Conservation (phyloP, 768 basidiomycete genomes). For the Roridomyces roridus region DNA sequence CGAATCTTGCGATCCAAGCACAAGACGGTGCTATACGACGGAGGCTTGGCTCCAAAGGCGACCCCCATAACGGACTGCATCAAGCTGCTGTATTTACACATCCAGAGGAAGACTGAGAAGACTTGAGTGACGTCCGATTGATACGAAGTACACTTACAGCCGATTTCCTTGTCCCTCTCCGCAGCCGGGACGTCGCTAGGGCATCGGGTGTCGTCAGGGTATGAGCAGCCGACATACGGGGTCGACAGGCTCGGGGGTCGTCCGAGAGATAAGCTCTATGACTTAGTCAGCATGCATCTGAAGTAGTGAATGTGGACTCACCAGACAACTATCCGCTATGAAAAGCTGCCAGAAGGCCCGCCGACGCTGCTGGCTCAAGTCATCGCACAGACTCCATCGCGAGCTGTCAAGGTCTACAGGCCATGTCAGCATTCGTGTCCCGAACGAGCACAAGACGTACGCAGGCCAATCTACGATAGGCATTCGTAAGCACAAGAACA, state of each 20-base stretch:
- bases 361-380: no score
- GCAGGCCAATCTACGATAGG: no score
- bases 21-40: no score
- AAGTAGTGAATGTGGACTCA: background rate
- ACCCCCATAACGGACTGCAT: conserved; percentile 56
- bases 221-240: conserved; percentile 60
- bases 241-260: conserved; percentile 61
- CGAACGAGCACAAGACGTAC: no score
- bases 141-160: no score
- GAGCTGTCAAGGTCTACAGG: no score
- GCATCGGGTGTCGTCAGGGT: conserved; percentile 60
- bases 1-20: conserved; percentile 66
- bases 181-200: conserved; percentile 36
- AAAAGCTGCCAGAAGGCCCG: no score
- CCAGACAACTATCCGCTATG: no score
- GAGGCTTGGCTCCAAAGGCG: conserved; percentile 58
- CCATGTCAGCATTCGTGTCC: no score
- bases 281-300: conserved; percentile 36
- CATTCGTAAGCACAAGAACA: no score
- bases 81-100: conserved; percentile 57
- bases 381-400: no score
- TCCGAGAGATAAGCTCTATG: conserved; percentile 66
- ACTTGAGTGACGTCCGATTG: no score
- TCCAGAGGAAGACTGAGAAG: conserved; percentile 69
- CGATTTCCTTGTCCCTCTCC: conserved; percentile 36